Conservation (phyloP, 495 filamentous ascomycete species). For the Penicillium subrubescens region DNA sequence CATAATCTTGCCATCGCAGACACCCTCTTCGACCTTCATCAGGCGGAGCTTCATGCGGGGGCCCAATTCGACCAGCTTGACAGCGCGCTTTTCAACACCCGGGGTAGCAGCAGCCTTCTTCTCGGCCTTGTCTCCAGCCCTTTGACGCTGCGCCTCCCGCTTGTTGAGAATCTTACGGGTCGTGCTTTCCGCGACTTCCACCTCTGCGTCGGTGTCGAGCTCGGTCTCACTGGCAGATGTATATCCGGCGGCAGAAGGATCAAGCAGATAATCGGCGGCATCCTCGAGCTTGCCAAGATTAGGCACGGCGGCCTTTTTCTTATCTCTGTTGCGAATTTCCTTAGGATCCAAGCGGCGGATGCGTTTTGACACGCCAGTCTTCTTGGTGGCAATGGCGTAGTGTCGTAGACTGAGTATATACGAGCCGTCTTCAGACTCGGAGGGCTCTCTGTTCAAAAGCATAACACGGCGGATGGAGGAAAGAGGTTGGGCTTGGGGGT, state of each 20-base stretch:
- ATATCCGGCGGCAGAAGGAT: conserved; percentile 83
- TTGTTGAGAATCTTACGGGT: conserved; percentile 72
- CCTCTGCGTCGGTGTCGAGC: conserved; percentile 90
- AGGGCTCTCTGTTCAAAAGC: conserved; percentile 77
- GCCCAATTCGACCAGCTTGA: conserved; percentile 90
- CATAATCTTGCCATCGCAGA: conserved; percentile 90
- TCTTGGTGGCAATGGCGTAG: conserved; percentile 90
- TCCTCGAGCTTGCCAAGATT: conserved; percentile 90
- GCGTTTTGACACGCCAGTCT: conserved; percentile 77
- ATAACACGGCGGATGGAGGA: conserved; percentile 87
- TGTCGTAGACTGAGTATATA: conserved; percentile 93
- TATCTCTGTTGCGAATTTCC: conserved; percentile 67
- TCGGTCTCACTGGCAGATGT: conserved; percentile 92
- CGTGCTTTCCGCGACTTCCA: conserved; percentile 79
- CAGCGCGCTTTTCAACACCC: conserved; percentile 75
- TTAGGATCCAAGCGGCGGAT: conserved; percentile 86
- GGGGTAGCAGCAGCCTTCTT: conserved; percentile 36
- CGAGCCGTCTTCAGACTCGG: conserved; percentile 56
- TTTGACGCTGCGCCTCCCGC: conserved; percentile 57
- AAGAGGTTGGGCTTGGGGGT: conserved; percentile 85
- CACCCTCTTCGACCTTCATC: conserved; percentile 93
- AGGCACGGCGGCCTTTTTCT: conserved; percentile 69
- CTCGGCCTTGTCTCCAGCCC: conserved; percentile 43
- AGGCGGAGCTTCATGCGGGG: conserved; percentile 87
- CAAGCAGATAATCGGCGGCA: conserved; percentile 92